Conservation (phyloP, 169 alveolate genomes). For the Miamiensis avidus region DNA sequence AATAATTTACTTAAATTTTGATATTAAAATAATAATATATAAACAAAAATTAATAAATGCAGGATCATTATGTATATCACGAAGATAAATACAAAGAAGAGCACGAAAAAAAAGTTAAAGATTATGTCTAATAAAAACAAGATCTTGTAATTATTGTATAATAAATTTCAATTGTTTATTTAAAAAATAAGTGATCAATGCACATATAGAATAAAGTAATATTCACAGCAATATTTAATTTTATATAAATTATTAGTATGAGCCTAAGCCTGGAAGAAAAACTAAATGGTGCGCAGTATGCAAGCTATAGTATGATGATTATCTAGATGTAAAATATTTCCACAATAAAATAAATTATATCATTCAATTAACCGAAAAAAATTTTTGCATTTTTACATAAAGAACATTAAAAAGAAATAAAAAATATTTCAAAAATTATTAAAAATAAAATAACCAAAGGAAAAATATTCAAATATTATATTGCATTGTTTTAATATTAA, state of each 20-base stretch:
- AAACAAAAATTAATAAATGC: no score
- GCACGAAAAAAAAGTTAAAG: background rate
- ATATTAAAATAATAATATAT: no score
- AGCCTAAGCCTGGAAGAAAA: constrained; percentile 24
- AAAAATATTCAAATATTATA: background rate
- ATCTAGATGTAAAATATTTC: constrained; percentile 6
- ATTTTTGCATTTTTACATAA: no score
- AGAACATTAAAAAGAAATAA: background rate
- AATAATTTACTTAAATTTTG: no score
- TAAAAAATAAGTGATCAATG: no score
- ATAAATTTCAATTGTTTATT: no score
- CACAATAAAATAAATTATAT: no score
- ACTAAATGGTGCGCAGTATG: constrained; percentile 21
- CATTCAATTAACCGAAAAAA: background rate
- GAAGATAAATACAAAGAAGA: background rate
- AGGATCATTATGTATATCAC: background rate
- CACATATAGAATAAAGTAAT: no score
- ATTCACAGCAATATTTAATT: background rate
- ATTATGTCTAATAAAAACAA: no score
- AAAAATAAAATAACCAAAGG: no score
- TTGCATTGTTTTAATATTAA: background rate
- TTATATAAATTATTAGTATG: background rate
- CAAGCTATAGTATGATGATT: constrained; percentile 12
- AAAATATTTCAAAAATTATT: no score
- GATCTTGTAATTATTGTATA: background rate